phyloP scores from a whole-genome alignment of 2,329 filamentous ascomycete genomes.

The Colletotrichum lupini region DNA sequence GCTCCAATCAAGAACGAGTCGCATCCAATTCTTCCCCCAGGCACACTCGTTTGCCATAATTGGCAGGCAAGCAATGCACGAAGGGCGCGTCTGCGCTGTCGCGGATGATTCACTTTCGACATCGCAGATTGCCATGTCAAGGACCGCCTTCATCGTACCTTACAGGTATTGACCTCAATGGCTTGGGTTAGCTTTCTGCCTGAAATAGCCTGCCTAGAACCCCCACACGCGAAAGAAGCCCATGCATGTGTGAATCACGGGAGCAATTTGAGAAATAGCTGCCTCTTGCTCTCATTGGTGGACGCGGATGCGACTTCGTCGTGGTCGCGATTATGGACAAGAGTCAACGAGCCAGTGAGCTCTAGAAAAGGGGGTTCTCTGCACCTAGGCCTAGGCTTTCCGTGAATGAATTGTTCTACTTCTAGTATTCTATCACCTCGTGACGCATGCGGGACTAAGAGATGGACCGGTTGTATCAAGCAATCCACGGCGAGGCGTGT shows the following conservation, averaged over 20 bases:
- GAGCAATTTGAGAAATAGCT: not conserved
- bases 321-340: not conserved
- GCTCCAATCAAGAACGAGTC: not conserved
- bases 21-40: not conserved
- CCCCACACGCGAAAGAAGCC: not conserved
- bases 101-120: not conserved
- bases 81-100: not conserved
- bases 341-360: not conserved
- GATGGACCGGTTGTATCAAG: not conserved
- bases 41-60: not conserved
- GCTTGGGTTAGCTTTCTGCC: not conserved
- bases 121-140: not conserved
- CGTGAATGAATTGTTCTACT: not conserved
- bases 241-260: slow-evolving; percentile 10
- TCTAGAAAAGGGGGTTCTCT: not conserved
- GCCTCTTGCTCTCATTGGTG: slow-evolving; percentile 1
- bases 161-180: not conserved
- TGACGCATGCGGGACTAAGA: not conserved
- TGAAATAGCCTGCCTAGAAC: not conserved
- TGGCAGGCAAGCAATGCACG: not conserved
- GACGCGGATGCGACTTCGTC: not conserved
- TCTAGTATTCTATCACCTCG: not conserved
- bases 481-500: not conserved
- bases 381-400: no score
- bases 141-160: not conserved